Percentiles rank a stretch among this genome's conserved stretches.
phyloP scores from a whole-genome alignment of 257 asterid genomes.

The Fraxinus americana region DNA sequence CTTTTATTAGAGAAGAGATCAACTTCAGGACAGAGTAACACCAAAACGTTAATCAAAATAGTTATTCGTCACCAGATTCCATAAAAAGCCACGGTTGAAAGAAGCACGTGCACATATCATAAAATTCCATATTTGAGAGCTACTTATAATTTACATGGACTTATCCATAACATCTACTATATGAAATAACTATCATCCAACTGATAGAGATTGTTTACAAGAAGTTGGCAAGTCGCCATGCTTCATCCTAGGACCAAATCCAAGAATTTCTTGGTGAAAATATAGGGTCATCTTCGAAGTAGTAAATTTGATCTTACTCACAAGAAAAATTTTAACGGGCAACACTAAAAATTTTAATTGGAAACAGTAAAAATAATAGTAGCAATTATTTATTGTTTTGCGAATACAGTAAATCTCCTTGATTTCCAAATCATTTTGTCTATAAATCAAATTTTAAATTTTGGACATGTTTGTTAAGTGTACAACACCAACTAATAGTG shows the following conservation, averaged over 20 bases:
- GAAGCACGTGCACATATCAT: background rate
- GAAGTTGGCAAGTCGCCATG: background rate
- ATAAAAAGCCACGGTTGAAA: constrained; percentile 2
- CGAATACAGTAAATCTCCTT: constrained; percentile 2
- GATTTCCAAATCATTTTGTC: background rate
- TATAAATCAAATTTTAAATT: background rate
- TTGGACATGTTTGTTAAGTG: background rate
- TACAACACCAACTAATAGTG: background rate
- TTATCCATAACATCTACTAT: background rate
- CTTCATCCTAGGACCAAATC: background rate
- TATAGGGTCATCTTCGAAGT: background rate
- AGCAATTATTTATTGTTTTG: background rate
- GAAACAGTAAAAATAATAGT: background rate
- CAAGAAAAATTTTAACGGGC: background rate
- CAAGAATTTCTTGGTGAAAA: background rate
- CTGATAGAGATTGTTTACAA: background rate
- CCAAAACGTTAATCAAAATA: background rate
- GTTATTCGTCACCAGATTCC: background rate
- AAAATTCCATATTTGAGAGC: background rate
- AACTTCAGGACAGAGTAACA: background rate
- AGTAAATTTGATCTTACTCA: background rate
- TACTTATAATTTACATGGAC: background rate
- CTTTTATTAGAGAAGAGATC: background rate
- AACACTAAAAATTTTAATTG: background rate
- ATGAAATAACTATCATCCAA: background rate